Evolutionary conservation across 768 basidiomycete genomes (phyloP), one percentile per base, ranked within the genome.

Genomic region (Kwoniella shandongensis): DNA sequence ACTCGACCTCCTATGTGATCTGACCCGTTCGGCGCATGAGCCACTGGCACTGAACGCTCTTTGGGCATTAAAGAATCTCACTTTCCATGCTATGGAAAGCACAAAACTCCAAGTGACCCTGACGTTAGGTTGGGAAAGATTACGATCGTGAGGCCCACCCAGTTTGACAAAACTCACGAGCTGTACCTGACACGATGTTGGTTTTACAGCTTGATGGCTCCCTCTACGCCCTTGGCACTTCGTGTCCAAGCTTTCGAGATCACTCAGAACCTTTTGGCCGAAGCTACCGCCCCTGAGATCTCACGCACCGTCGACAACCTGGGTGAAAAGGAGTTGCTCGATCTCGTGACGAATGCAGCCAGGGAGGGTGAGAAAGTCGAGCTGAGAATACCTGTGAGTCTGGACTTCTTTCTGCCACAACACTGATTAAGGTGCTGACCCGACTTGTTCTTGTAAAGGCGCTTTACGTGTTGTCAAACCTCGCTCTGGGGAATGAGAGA

Each of bases 11-110:
- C 78, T 93, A 8, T 82, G 86, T 26, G 79, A 82, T 46, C 77
- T 91, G 1, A 74, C 87, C 3, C 73, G 78, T 25, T 79, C 79
- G 7, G 79, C 79, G 0, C 85, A 89, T 57, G 79, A 81, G 8
- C 80, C 81, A 0, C 78, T 91, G 6, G 79, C 83, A 6, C 72
- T 87, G 26, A 90, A 85, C 60, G 84, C 87, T 0, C 69, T 93
- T n/a, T 93, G 91, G 91, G 87, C 87, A 0, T 76, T 92, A 32
- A 91, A 89, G 74, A 96, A 93, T 67, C 70, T 89, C n/a, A 71
- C 90, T 1, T 82, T 82, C 71, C 86, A 85, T 67, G 83, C 85
- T 30, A 77, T 76, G 2, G 76, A 79, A n/a, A 79, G 81, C 40
- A 82, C 83, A 48, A 91, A 89, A 75, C 78, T 78, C 39, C 77